phyloP scores from a whole-genome alignment of 2,329 filamentous ascomycete species.

The Calonectria hawksworthii region DNA sequence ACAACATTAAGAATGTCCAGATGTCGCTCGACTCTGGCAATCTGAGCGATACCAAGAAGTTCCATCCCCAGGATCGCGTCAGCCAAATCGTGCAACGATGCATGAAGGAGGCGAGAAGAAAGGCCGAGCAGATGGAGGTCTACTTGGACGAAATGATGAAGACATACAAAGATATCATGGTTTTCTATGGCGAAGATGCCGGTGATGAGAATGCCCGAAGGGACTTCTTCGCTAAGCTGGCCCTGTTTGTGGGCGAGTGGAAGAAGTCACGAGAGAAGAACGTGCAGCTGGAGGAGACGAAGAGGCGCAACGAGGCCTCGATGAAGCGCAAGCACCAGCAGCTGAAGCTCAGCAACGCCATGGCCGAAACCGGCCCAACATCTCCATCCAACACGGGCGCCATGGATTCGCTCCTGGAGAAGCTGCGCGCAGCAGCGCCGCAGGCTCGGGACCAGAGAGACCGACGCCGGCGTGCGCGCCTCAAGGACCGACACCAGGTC shows the following conservation, averaged over 20 bases:
- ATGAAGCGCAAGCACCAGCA: conserved; percentile 92
- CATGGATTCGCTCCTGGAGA: conserved; percentile 96
- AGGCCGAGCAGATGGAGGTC: conserved; percentile 94
- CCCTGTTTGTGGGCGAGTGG: conserved; percentile 92
- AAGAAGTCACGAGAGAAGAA: conserved; percentile 98
- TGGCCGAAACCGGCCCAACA: conserved; percentile 64
- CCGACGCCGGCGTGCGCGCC: conserved; percentile 84
- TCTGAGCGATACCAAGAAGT: conserved; percentile 95
- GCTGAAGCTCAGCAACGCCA: conserved; percentile 70
- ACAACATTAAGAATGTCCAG: conserved; percentile 95
- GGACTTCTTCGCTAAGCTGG: conserved; percentile 96
- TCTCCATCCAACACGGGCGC: conserved; percentile 85
- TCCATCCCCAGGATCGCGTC: conserved; percentile 97
- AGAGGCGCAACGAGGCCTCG: conserved; percentile 87
- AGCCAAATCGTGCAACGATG: conserved; percentile 89
- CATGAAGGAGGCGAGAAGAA: conserved; percentile 97
- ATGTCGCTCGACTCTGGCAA: conserved; percentile 93
- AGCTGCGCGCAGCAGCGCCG: conserved; percentile 91
- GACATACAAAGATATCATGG: conserved; percentile 95
- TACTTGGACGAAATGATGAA: conserved; percentile 94
- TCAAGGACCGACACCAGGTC: conserved; percentile 92
- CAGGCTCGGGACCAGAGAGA: conserved; percentile 92
- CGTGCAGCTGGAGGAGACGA: conserved; percentile 82
- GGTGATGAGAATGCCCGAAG: conserved; percentile 91
- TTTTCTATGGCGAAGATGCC: conserved; percentile 95